Evolutionary conservation across 148 eudicot species (phyloP).

Genomic region (Linanthus parryae): DNA sequence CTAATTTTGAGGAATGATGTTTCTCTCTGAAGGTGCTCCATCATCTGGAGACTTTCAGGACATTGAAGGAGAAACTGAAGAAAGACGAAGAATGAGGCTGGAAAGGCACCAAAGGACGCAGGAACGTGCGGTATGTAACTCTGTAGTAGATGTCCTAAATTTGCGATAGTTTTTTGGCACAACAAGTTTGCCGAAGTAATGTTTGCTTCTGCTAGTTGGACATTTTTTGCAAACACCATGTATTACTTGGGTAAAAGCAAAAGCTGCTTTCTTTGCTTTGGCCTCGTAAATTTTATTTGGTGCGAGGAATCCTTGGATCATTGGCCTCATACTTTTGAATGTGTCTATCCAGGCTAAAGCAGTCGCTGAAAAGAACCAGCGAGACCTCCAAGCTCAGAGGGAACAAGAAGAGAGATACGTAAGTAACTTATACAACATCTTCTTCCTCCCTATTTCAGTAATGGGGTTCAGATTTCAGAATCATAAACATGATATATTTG

Average conservation of each 20-base stretch:
- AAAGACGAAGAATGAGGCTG: constrained; percentile 57
- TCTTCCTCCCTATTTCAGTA: too few species aligned
- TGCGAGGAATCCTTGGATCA: neutral
- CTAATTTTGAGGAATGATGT: neutral
- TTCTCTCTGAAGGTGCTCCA: constrained; percentile 22
- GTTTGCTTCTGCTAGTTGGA: neutral
- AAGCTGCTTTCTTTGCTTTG: neutral
- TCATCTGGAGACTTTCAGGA: constrained; percentile 58
- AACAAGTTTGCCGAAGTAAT: neutral
- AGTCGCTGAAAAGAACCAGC: constrained; percentile 65
- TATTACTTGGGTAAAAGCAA: neutral
- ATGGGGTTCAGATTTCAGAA: too few species aligned
- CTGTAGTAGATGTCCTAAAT: neutral
- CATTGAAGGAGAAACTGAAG: constrained; percentile 74
- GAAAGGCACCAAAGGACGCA: constrained; percentile 40
- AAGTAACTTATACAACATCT: constrained; percentile 27
- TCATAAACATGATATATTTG: too few species aligned
- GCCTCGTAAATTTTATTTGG: neutral
- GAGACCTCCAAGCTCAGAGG: constrained; percentile 60
- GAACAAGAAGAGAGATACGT: constrained; percentile 89
- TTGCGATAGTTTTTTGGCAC: neutral
- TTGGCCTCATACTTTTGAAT: constrained; percentile 1
- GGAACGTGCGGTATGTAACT: constrained; percentile 51
- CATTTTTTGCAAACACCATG: neutral
- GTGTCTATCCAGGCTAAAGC: constrained; percentile 49